These are phyloP conservation scores for Metschnikowia corniflorae DNA, from an alignment of 805 yeast species.

Conservation along the genomic window DNA sequence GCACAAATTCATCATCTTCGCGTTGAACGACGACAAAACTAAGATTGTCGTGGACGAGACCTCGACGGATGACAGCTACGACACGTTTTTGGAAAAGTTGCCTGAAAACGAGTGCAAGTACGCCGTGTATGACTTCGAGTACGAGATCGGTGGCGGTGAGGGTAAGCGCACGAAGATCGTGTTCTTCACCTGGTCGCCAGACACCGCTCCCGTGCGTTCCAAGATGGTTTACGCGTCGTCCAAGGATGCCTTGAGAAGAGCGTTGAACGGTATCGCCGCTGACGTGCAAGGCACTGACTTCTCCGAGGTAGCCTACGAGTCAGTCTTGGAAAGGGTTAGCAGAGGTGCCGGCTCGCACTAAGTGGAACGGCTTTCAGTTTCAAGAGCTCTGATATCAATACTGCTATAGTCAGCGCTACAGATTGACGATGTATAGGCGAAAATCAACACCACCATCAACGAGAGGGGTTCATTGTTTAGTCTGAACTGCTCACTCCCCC, in stretches of 20 bases:
- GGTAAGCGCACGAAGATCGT: constrained; percentile 84
- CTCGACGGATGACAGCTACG: constrained; percentile 73
- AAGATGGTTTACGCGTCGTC: constrained; percentile 99
- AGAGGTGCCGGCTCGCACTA: constrained; percentile 60
- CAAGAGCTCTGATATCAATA: too few species aligned
- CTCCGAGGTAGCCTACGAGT: constrained; percentile 93
- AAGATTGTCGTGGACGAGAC: constrained; percentile 87
- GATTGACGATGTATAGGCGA: background rate
- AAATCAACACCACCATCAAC: background rate
- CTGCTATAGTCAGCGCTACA: background rate
- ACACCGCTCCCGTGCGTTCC: constrained; percentile 89
- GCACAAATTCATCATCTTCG: constrained; percentile 76
- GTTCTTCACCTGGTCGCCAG: constrained; percentile 92
- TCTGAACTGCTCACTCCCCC: too few species aligned
- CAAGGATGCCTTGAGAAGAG: constrained; percentile 95
- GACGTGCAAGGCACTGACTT: constrained; percentile 98
- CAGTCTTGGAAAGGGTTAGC: constrained; percentile 85
- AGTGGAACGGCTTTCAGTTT: too few species aligned
- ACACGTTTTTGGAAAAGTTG: constrained; percentile 77
- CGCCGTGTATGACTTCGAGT: constrained; percentile 96
- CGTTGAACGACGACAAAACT: constrained; percentile 81
- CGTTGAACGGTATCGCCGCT: constrained; percentile 89
- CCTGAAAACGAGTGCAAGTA: constrained; percentile 97
- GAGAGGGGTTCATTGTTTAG: too few species aligned
- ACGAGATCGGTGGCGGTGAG: constrained; percentile 83